Evolutionary conservation across 768 basidiomycete species (phyloP).

Genomic region (Psilocybe subaeruginosa): DNA sequence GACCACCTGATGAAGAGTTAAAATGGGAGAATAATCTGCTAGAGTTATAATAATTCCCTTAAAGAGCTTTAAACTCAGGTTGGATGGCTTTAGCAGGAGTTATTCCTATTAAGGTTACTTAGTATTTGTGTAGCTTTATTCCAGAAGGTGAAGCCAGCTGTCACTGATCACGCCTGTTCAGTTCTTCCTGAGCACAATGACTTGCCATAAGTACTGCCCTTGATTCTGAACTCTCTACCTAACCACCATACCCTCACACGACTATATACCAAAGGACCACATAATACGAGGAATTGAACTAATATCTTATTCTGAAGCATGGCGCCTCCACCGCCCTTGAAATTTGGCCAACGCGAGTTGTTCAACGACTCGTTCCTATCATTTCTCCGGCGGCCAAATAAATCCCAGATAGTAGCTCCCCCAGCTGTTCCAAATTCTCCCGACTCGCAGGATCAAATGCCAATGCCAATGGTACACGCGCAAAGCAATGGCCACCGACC

Average conservation of each 20-base stretch:
- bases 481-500: constrained; percentile 13
- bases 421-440: constrained; percentile 18
- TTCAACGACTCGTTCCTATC: constrained; percentile 31
- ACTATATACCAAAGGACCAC: not conserved
- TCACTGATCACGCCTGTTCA: no score
- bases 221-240: no score
- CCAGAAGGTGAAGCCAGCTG: no score
- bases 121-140: no score
- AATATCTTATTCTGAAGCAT: not conserved
- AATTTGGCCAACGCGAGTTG: constrained; percentile 27
- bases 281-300: not conserved
- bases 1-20: no score
- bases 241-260: not conserved
- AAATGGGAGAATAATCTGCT: no score
- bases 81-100: no score
- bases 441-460: constrained; percentile 22
- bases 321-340: constrained; percentile 27
- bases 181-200: no score
- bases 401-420: constrained; percentile 22
- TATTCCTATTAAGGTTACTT: no score
- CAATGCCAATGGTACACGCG: constrained; percentile 14
- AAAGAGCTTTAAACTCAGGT: no score
- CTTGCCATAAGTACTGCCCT: no score
- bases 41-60: no score
- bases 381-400: constrained; percentile 26